Base-by-base conservation (phyloP, 768 basidiomycete genomes). In the Harrya chromipes region DNA sequence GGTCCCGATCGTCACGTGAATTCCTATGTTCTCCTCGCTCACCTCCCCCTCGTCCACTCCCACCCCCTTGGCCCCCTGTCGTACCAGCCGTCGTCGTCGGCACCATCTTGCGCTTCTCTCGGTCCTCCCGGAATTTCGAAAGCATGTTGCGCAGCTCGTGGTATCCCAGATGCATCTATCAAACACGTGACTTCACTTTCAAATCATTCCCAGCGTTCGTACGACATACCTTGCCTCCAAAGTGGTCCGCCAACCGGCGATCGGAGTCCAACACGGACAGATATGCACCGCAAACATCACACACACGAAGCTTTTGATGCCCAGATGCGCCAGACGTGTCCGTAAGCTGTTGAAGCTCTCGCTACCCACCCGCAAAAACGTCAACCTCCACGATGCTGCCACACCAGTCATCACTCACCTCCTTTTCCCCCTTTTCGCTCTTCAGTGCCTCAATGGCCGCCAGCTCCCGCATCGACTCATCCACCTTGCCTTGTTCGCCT, bases 251-350 rank as follows among this genome's bases (percentile, higher is more conserved):
- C 53, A 99, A 75, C 67, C 97, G 93, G 68, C 95, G 85, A 75
- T 99, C 97, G 50, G 95, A 97, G 72, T 99, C 97, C 41, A 98
- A 79, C 33, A 99, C 91, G 14, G 92, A 95, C 39, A 99, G 80
- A 76, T 98, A 98, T n/a, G 97, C 97, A 61, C 97, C 97, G 67
- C 97, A 99, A 24, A 97, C 94, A 74, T 99, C 97, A 74, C 97
- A 98, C n/a, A 99, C 97, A 54, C 97, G 87, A 60, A 99, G 76
- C 72, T 98, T 98, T 72, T 99, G 97, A 76, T 99, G 97, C n/a
- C 97, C 97, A 49, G 94, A 97, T 6, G 97, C 97, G 48, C 97
- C 97, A 35, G 94, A 95, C 26, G 93, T 98, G 66, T 99, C 97
- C 36, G 95, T 97, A 56, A 99, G 75, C 69, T 94, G 86, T 71